A percentile compares a stretch with the other conserved stretches of the same genome.
Conservation (phyloP, 2,329 filamentous ascomycete genomes). For the Pseudogymnoascus sp. region DNA sequence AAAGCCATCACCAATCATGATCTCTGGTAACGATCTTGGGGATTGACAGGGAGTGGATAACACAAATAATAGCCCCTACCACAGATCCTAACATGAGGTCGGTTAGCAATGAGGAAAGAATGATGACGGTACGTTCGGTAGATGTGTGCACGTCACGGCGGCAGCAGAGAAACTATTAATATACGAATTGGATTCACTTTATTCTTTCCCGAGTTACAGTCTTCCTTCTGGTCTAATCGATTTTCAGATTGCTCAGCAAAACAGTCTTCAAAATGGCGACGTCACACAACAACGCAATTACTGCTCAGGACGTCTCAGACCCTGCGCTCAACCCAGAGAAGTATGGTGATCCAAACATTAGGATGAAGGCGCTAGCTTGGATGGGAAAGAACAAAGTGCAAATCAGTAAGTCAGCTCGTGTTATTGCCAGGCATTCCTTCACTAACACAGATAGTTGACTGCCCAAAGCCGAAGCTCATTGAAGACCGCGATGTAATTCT, state of each 20-base stretch:
- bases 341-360: conserved; percentile 47
- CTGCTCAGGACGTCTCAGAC: conserved; percentile 61
- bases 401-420: conserved; percentile 41
- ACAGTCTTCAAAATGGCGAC: conserved; percentile 43
- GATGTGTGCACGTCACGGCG: not conserved
- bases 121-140: not conserved
- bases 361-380: conserved; percentile 80
- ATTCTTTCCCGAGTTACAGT: not conserved
- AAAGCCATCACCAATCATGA: too few species aligned
- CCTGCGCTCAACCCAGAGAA: conserved; percentile 45
- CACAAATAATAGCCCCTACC: too few species aligned
- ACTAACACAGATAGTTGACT: conserved; percentile 41
- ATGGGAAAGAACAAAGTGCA: conserved; percentile 73
- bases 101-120: not conserved
- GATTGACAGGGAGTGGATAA: too few species aligned
- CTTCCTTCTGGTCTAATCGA: not conserved
- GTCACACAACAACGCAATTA: conserved; percentile 47
- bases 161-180: not conserved
- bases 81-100: not conserved
- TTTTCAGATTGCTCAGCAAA: not conserved
- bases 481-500: conserved; percentile 73
- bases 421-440: not conserved
- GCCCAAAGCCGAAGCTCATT: conserved; percentile 63
- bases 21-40: too few species aligned
- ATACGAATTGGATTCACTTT: not conserved